Evolutionary conservation across 495 filamentous ascomycete species (phyloP), one percentile per base, ranked within the genome.

Genomic region (Tuber melanosporum): DNA sequence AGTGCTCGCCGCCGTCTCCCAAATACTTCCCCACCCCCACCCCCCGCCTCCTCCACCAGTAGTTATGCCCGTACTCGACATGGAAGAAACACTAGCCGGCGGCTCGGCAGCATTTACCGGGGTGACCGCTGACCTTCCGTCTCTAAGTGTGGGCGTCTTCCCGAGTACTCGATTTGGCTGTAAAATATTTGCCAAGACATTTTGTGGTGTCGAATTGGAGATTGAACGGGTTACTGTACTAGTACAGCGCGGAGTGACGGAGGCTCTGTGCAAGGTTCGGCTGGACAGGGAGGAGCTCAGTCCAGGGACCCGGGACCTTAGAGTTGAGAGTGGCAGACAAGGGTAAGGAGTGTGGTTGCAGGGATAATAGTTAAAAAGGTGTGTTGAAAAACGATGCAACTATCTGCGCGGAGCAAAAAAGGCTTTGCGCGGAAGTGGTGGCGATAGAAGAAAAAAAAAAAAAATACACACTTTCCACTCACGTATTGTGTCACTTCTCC

Each of bases 1-100:
- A 9, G 90, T 91, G 41, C 89, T 88, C 12, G 57, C 26, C 14
- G 57, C 57, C 14, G 57, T 66, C 57, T 66, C 57, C 79, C 95
- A 91, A 39, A 97, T 80, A 17, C 94, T 91, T 76, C 95, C 95
- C 93, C 94, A 98, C 20, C 81, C 81, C 95, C 95, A 98, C 72
- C 94, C 91, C 57, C 92, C 91, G 74, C 90, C 90, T 70, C 86
- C 85, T 70, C 86, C 85, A 76, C 86, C 82, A 74, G 81, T 70
- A 41, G 74, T 71, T 72, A 76, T 42, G 44, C 42, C 44, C 74
- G 81, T n/a, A 84, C 72, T 2, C 78, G 79, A 19, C 77, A 70
- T 47, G 71, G 72, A 44, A 70, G 75, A 72, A 71, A 36, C 57
- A 75, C 73, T 73, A 57, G 84, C 85, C 71, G 83, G 79, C 42